These are phyloP conservation scores for Serendipita indica DNA, from an alignment of 768 basidiomycete species.

Conservation along the genomic window DNA sequence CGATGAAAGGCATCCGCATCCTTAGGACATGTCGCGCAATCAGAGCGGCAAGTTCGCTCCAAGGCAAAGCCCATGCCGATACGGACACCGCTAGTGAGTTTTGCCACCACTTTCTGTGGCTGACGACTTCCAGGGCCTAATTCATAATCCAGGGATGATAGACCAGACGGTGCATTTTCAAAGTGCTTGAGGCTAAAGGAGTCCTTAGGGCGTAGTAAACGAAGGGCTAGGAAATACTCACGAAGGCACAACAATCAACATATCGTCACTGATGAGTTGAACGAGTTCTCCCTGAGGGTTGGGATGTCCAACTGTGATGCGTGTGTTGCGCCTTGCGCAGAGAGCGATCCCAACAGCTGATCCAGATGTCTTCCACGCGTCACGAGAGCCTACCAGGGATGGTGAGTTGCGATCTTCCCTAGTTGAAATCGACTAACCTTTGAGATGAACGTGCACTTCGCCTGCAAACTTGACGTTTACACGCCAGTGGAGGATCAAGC, in stretches of 20 bases:
- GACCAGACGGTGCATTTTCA: slow-evolving; percentile 12
- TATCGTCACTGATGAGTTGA: slow-evolving; percentile 66
- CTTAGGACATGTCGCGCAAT: slow-evolving; percentile 48
- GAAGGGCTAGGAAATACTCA: slow-evolving; percentile 26
- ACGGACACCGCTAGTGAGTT: slow-evolving; percentile 67
- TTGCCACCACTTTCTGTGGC: slow-evolving; percentile 61
- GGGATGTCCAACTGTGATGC: slow-evolving; percentile 48
- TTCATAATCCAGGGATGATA: slow-evolving; percentile 20
- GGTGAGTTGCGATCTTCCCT: too few relatives aligned
- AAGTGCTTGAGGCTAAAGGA: slow-evolving; percentile 14
- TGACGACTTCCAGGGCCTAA: slow-evolving; percentile 19
- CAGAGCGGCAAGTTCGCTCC: slow-evolving; percentile 64
- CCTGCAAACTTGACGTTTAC: slow-evolving; percentile 48
- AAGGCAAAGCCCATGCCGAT: slow-evolving; percentile 74
- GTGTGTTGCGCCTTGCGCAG: slow-evolving; percentile 65
- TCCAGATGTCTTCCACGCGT: slow-evolving; percentile 57
- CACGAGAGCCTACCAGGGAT: slow-evolving; percentile 52
- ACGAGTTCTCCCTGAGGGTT: slow-evolving; percentile 65
- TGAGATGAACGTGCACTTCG: slow-evolving; percentile 68
- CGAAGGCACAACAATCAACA: slow-evolving; percentile 78
- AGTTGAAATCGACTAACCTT: slow-evolving; percentile 50
- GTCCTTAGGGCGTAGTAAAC: neutral
- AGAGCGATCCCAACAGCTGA: slow-evolving; percentile 78
- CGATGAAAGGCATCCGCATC: slow-evolving; percentile 45
- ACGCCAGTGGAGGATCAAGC: slow-evolving; percentile 75